phyloP scores from a whole-genome alignment of 1,284 basidiomycete species.

The Rhodotorula mucilaginosa region DNA sequence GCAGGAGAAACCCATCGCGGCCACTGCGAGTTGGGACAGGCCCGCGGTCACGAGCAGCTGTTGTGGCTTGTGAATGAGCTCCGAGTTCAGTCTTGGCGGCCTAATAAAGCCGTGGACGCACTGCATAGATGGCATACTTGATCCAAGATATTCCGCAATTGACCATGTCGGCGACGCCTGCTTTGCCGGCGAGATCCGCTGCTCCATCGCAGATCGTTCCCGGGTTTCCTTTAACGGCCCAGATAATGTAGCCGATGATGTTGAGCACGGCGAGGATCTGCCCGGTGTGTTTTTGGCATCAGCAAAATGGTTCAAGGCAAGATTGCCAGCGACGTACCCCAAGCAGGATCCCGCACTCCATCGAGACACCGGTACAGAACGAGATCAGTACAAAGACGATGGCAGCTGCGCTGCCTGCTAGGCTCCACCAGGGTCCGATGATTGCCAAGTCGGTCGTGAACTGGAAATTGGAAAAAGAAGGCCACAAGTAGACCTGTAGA shows the following conservation, averaged over 20 bases:
- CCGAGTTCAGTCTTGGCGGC: too few relatives aligned
- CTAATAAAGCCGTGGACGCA: neutral
- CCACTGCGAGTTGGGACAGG: conserved; percentile 12
- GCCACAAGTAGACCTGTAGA: conserved; percentile 2
- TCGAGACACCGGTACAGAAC: too few relatives aligned
- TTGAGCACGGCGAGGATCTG: conserved; percentile 11
- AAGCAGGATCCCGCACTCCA: neutral
- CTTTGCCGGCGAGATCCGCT: neutral
- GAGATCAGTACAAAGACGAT: neutral
- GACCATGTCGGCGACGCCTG: neutral
- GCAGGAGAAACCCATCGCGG: neutral
- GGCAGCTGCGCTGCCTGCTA: neutral
- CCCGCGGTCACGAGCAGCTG: conserved; percentile 11
- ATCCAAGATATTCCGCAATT: conserved; percentile 12
- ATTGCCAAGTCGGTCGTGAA: neutral
- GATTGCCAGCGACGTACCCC: neutral
- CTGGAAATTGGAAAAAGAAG: neutral
- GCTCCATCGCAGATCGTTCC: conserved; percentile 8
- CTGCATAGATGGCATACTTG: neutral
- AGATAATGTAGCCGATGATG: conserved; percentile 2
- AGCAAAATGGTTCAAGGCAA: neutral
- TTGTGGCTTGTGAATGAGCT: neutral
- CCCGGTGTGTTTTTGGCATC: neutral
- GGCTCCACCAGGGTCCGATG: neutral
- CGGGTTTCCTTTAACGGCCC: neutral